Evolutionary conservation across 306 rosid species (phyloP), one percentile per base, ranked within the genome.

Genomic region (Cercis canadensis): DNA sequence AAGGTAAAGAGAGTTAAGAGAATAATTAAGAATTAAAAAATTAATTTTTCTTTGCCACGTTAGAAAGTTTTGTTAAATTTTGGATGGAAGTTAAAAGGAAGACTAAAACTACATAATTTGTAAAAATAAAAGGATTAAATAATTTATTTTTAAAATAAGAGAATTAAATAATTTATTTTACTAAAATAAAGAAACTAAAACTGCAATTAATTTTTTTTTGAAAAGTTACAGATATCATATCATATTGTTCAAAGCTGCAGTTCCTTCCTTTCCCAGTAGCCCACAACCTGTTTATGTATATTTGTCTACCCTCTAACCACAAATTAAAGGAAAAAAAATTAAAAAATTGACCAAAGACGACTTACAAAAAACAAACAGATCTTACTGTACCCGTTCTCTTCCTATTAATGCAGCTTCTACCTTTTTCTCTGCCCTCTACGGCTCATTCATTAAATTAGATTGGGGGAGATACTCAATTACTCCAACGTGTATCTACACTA

Each of bases 401-500:
- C 41, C 67, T 59, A 18, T 66, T 53, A 40, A 60, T 74, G 56
- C 51, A 46, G 56, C n/a, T 60, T 53, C 47, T 70, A 40, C 46
- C 56, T 47, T 64, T n/a, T 57, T 57, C 47, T 57, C 62, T 49
- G 18, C 29, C 44, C 16, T 16, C 75, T 39, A 24, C 41, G 59
- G 44, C 56, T 61, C 62, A 49, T 32, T 61, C 62, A 56, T 32
- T 55, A 62, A 72, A 56, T 41, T 62, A 51, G 31, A 41, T 68
- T 74, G 64, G 80, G 67, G 68, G 9, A 67, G 51, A 66, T 7
- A 69, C 87, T 77, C 66, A 60, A 39, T 76, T 62, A 67, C 62
- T 75, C 80, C 73, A 62, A 65, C 64, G 33, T 39, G 67, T 36
- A 45, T 50, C 49, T 31, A 45, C 69, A 61, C 59, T 65, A 34